Evolutionary conservation across 306 rosid species (phyloP).

Genomic region (Gynostemma pentaphyllum): DNA sequence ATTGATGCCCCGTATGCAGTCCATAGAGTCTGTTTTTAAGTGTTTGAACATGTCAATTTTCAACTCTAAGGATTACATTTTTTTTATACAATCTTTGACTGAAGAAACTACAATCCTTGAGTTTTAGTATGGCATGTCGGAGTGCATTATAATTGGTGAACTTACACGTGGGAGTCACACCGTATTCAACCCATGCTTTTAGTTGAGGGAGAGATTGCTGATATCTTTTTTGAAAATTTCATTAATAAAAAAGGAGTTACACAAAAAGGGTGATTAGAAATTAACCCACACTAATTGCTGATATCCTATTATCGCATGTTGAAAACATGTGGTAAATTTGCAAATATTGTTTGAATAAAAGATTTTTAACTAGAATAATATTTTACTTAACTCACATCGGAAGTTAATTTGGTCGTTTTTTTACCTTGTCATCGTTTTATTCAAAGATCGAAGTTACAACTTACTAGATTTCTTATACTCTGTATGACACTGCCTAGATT

Average conservation of each 20-base stretch:
- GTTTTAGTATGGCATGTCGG: too few relatives aligned
- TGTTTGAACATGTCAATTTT: neutral
- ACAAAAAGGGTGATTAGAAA: neutral
- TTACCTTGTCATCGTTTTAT: neutral
- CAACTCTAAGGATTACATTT: neutral
- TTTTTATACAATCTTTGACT: too few relatives aligned
- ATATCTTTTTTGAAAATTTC: too few relatives aligned
- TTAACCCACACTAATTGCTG: neutral
- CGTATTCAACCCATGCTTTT: neutral
- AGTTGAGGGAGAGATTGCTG: too few relatives aligned
- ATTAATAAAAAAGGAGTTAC: too few relatives aligned
- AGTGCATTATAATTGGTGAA: neutral
- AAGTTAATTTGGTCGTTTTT: neutral
- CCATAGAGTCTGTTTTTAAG: neutral
- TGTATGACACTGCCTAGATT: neutral
- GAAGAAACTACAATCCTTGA: too few relatives aligned
- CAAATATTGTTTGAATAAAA: neutral
- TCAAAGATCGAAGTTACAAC: neutral
- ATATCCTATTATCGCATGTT: neutral
- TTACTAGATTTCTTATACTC: neutral
- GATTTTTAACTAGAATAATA: neutral
- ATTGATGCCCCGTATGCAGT: neutral
- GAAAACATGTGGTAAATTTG: too few relatives aligned
- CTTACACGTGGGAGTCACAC: neutral
- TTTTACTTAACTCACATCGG: neutral